phyloP scores from a whole-genome alignment of 2,329 filamentous ascomycete genomes.

The Pseudogymnoascus sp. region DNA sequence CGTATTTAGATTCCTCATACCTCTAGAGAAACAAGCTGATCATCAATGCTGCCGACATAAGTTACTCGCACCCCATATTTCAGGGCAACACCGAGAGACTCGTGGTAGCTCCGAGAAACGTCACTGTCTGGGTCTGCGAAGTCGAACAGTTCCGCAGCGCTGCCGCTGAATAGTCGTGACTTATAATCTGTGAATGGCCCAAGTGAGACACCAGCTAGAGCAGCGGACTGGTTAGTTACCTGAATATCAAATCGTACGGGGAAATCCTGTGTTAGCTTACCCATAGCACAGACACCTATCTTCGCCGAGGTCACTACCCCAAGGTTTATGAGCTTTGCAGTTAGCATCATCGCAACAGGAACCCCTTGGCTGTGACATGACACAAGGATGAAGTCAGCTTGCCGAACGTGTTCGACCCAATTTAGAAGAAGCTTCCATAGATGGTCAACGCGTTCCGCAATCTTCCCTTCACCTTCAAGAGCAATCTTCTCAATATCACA shows the following conservation, averaged over 20 bases:
- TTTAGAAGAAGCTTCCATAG: slow-evolving; percentile 92
- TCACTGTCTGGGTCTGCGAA: slow-evolving; percentile 77
- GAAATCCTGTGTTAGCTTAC: slow-evolving; percentile 28
- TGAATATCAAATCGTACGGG: slow-evolving; percentile 5
- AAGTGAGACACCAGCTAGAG: slow-evolving; percentile 80
- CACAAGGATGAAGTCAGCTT: slow-evolving; percentile 84
- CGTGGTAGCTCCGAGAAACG: slow-evolving; percentile 75
- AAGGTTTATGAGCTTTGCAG: slow-evolving; percentile 87
- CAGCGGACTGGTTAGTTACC: slow-evolving; percentile 15
- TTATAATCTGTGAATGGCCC: slow-evolving; percentile 92
- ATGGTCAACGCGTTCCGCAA: slow-evolving; percentile 81
- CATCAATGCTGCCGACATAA: slow-evolving; percentile 91
- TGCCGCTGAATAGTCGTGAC: slow-evolving; percentile 80
- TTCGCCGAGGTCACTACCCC: slow-evolving; percentile 71
- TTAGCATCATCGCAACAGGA: slow-evolving; percentile 83
- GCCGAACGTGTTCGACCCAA: slow-evolving; percentile 84
- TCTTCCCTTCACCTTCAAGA: slow-evolving; percentile 89
- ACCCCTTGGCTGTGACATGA: slow-evolving; percentile 95
- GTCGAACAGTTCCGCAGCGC: slow-evolving; percentile 90
- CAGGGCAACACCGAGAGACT: slow-evolving; percentile 66
- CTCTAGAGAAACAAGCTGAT: slow-evolving; percentile 91
- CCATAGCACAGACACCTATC: slow-evolving; percentile 79
- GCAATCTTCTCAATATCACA: slow-evolving; percentile 89
- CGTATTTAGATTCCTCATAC: slow-evolving; percentile 38
- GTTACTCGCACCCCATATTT: slow-evolving; percentile 76